A percentile compares a stretch with the other conserved stretches of the same genome.
Conservation (phyloP, 2,329 filamentous ascomycete species). For the Penicillium frequentans region DNA sequence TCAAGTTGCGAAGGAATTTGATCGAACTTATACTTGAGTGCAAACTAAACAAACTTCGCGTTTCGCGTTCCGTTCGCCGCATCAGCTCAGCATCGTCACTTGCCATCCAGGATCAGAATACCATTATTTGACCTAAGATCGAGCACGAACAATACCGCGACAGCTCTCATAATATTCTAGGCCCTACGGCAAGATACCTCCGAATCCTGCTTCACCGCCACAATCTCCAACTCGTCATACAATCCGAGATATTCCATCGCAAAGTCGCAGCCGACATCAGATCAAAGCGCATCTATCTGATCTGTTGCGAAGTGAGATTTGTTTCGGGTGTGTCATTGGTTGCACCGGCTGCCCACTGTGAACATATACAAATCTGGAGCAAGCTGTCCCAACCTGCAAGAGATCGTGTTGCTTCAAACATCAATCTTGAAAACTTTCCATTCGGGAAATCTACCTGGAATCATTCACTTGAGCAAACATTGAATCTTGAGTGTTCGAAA, state of each 20-base stretch:
- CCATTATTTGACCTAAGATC: neutral
- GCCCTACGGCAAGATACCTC: neutral
- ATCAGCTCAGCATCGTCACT: neutral
- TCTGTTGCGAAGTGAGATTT: neutral
- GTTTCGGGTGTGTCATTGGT: neutral
- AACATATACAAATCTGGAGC: neutral
- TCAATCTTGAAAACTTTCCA: no score
- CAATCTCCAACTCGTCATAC: neutral
- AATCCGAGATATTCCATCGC: neutral
- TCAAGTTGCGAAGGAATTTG: neutral
- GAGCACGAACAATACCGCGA: no score
- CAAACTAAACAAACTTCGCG: slow-evolving; percentile 11
- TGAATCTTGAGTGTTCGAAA: neutral
- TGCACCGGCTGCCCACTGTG: neutral
- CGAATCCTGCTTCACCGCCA: neutral
- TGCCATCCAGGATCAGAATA: neutral
- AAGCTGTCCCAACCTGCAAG: neutral
- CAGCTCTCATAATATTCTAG: no score
- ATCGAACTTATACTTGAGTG: neutral
- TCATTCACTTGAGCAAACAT: neutral
- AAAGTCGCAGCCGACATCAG: neutral
- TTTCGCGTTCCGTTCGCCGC: slow-evolving; percentile 12
- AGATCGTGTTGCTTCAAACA: neutral
- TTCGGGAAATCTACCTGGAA: no score
- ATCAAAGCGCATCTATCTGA: neutral